Percentiles rank a stretch among this genome's conserved stretches.
Conservation (phyloP, 2,329 filamentous ascomycete species). For the Penicillium vulpinum region DNA sequence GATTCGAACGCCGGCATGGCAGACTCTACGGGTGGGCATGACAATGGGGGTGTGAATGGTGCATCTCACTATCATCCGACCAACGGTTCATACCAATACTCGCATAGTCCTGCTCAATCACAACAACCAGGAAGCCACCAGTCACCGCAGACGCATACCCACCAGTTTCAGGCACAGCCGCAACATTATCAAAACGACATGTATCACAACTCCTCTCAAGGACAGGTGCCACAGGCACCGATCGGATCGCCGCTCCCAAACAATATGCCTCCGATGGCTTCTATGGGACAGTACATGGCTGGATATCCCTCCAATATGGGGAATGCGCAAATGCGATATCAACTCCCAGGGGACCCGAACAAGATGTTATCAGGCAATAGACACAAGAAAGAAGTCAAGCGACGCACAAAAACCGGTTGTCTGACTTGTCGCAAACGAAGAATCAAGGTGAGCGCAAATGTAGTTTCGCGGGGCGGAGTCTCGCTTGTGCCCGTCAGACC, state of each 20-base stretch:
- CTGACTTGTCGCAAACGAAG: slow-evolving; percentile 64
- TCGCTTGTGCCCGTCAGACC: slow-evolving; percentile 31
- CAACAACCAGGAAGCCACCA: slow-evolving; percentile 44
- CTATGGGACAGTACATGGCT: slow-evolving; percentile 58
- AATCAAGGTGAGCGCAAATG: slow-evolving; percentile 63
- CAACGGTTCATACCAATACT: slow-evolving; percentile 38
- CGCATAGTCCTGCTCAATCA: slow-evolving; percentile 32
- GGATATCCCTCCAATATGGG: slow-evolving; percentile 38
- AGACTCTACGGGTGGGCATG: slow-evolving; percentile 20
- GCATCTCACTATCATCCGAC: slow-evolving; percentile 48
- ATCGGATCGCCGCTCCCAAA: slow-evolving; percentile 56
- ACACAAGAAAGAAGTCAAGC: slow-evolving; percentile 72
- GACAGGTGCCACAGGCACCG: slow-evolving; percentile 39
- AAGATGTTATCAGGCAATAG: slow-evolving; percentile 62
- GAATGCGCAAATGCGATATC: slow-evolving; percentile 53
- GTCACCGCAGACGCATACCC: slow-evolving; percentile 28
- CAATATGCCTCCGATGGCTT: slow-evolving; percentile 50
- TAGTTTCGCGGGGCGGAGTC: slow-evolving; percentile 23
- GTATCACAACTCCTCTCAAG: slow-evolving; percentile 33
- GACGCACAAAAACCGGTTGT: slow-evolving; percentile 73
- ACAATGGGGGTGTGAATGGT: slow-evolving; percentile 31
- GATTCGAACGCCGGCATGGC: slow-evolving; percentile 15
- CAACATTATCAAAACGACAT: slow-evolving; percentile 34
- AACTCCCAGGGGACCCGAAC: slow-evolving; percentile 51
- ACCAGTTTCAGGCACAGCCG: slow-evolving; percentile 31